Evolutionary conservation across 805 yeast species (phyloP).

Genomic region (Candida andamanensis): DNA sequence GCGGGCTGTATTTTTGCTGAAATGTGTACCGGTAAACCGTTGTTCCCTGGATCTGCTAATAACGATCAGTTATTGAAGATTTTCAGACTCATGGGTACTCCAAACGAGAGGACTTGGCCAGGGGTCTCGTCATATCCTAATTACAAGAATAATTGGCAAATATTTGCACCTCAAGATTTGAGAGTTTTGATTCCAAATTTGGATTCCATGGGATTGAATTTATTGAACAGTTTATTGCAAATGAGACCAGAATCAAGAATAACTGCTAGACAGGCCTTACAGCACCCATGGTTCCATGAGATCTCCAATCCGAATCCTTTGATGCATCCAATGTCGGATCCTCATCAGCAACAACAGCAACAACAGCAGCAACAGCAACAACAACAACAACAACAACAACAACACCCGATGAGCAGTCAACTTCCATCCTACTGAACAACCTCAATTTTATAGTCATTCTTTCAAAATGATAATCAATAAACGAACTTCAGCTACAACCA

Average conservation of each 20-base stretch:
- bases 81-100: slow-evolving; percentile 93
- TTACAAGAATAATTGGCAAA: slow-evolving; percentile 76
- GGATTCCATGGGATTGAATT: slow-evolving; percentile 64
- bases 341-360: slow-evolving; percentile 16
- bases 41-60: slow-evolving; percentile 93
- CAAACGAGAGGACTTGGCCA: slow-evolving; percentile 95
- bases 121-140: slow-evolving; percentile 89
- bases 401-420: background rate
- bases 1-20: slow-evolving; percentile 98
- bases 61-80: slow-evolving; percentile 92
- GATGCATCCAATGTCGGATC: slow-evolving; percentile 16
- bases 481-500: background rate
- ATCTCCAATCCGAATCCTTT: slow-evolving; percentile 42
- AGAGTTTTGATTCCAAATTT: slow-evolving; percentile 61
- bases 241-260: slow-evolving; percentile 60
- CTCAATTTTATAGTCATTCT: background rate
- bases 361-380: slow-evolving; percentile 17
- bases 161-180: slow-evolving; percentile 86
- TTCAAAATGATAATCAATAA: too few relatives aligned
- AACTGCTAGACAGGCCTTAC: slow-evolving; percentile 56
- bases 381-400: slow-evolving; percentile 15
- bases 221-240: slow-evolving; percentile 54
- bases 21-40: slow-evolving; percentile 96
- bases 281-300: slow-evolving; percentile 81
- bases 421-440: too few relatives aligned